Base-by-base conservation (phyloP, 1,139 yeast species). In the Arxiozyma slooffiae region DNA sequence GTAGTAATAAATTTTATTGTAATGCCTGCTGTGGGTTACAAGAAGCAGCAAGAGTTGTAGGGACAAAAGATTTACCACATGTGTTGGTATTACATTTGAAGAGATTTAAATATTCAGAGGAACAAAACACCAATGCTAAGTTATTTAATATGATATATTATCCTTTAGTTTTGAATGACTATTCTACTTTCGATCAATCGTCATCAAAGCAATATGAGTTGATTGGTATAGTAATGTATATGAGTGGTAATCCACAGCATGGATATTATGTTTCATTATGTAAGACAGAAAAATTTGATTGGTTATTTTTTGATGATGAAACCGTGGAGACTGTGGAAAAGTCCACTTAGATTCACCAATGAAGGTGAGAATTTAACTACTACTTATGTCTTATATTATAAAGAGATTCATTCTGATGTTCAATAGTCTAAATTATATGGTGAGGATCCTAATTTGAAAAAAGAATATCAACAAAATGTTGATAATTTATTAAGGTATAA, bases 181-280 rank as follows among this genome's bases (percentile, higher is more conserved):
- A 83, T 63, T 87, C 88, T 61, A 86, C 95, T 24, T 81, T 94
- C 1, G 81, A 62, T 42, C 43, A 71, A 21, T 61, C 67, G 16
- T 52, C 59, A 20, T 72, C 48, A 55, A 80, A 78, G 57, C 73
- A 83, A 30, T 92, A 89, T 62, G 96, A 88, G 59, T 71, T 92
- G 49, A 83, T 82, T 55, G 89, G 94, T 0, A 81, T 90, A 41
- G 95, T 92, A 36, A 90, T 92, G 17, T 98, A 92, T 62, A 85
- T 92, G 60, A 98, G 98, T 9, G 96, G 96, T 3, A 97, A 97
- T 0, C 97, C 97, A 3, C 89, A 89, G 74, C 96, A 89, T 67
- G 98, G 98, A 0, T 98, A 92, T 66, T 92, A 92, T 63, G 90
- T 92, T 21, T 79, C 96, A 0, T 71, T 92, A 7, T 85, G 95